These are phyloP conservation scores for Coniochaeta sp. DNA, from an alignment of 2,329 filamentous ascomycete genomes.

Conservation along the genomic window DNA sequence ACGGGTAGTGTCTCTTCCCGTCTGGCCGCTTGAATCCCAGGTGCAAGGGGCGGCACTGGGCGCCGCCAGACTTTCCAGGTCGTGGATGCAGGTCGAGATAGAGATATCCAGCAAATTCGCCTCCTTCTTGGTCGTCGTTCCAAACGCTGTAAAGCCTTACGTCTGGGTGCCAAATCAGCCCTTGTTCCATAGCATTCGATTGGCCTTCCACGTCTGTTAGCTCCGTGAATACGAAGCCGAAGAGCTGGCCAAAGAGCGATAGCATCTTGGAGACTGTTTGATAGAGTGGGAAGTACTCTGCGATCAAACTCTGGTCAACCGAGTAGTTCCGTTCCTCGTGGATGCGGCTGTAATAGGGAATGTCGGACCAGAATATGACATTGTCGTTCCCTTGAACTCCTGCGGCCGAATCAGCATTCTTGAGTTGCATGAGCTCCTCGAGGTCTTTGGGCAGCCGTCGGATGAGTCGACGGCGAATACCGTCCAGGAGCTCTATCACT, in stretches of 20 bases:
- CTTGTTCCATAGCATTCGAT: constrained; percentile 58
- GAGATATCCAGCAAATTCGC: constrained; percentile 71
- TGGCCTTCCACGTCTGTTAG: constrained; percentile 61
- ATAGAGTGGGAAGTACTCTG: constrained; percentile 76
- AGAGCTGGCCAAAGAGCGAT: constrained; percentile 74
- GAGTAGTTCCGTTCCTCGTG: constrained; percentile 75
- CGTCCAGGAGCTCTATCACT: background rate
- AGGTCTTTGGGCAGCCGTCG: constrained; percentile 66
- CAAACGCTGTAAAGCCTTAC: constrained; percentile 79
- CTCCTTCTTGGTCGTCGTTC: constrained; percentile 65
- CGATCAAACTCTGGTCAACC: constrained; percentile 71
- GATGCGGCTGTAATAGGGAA: constrained; percentile 70
- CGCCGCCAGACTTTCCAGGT: constrained; percentile 79
- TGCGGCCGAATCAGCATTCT: constrained; percentile 50
- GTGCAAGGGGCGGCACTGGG: constrained; percentile 77
- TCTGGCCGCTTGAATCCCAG: constrained; percentile 61
- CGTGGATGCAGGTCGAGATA: constrained; percentile 77
- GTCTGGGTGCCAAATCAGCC: constrained; percentile 76
- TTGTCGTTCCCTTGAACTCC: constrained; percentile 55
- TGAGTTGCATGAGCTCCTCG: constrained; percentile 62
- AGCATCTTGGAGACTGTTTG: constrained; percentile 72
- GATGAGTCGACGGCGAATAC: constrained; percentile 40
- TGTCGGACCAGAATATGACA: constrained; percentile 72
- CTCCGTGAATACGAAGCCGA: constrained; percentile 72
- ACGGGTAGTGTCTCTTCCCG: constrained; percentile 66